phyloP scores from a whole-genome alignment of 768 basidiomycete genomes.

The Chlorophyllum brunneum region DNA sequence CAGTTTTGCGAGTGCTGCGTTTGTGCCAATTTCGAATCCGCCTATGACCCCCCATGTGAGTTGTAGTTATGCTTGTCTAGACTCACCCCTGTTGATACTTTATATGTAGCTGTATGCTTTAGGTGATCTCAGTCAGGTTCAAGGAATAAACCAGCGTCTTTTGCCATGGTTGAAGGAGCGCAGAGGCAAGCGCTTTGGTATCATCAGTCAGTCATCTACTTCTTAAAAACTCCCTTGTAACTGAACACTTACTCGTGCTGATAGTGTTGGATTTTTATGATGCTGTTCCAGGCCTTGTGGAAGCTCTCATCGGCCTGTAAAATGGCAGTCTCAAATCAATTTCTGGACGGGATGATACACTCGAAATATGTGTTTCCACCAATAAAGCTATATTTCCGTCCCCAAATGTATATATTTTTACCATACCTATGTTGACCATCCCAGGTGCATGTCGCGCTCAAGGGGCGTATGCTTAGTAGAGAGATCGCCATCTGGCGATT shows the following conservation, averaged over 20 bases:
- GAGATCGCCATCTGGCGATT: too few species aligned
- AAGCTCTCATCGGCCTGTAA: slow-evolving; percentile 39
- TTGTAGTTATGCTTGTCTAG: not conserved
- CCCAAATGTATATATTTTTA: too few species aligned
- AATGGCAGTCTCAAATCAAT: not conserved
- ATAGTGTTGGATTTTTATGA: slow-evolving; percentile 49
- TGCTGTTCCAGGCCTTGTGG: slow-evolving; percentile 40
- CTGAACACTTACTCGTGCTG: too few species aligned
- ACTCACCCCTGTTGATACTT: not conserved
- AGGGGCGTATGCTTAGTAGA: too few species aligned
- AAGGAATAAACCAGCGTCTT: slow-evolving; percentile 41
- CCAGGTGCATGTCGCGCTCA: too few species aligned
- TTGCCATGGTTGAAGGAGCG: slow-evolving; percentile 38
- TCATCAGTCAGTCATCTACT: slow-evolving; percentile 35
- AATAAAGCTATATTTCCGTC: too few species aligned
- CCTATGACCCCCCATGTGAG: not conserved
- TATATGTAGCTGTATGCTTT: slow-evolving; percentile 36
- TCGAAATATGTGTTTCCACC: not conserved
- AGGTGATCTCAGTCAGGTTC: slow-evolving; percentile 31
- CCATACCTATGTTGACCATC: too few species aligned
- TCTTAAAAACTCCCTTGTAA: not conserved
- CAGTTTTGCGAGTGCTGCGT: slow-evolving; percentile 42
- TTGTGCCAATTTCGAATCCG: not conserved
- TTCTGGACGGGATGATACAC: too few species aligned
- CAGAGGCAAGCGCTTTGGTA: slow-evolving; percentile 42